Conservation (phyloP, 2,329 filamentous ascomycete genomes). For the Ophiocordyceps robertsii region DNA sequence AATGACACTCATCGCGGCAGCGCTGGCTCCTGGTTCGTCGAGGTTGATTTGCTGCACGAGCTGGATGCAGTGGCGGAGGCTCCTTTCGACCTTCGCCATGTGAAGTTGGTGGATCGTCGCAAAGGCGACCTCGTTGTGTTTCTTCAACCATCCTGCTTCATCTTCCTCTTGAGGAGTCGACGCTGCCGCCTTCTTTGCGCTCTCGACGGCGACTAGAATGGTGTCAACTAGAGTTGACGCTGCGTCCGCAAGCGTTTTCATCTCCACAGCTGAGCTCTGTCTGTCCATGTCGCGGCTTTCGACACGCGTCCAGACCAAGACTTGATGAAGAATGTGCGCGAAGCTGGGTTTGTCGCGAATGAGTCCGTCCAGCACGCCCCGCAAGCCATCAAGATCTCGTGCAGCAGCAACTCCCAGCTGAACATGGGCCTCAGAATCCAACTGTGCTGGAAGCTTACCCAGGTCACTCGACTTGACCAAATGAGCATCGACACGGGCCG, state of each 20-base stretch:
- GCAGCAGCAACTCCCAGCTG: conserved; percentile 21
- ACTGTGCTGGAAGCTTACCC: conserved; percentile 33
- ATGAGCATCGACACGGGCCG: conserved; percentile 30
- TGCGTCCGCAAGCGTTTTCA: conserved; percentile 37
- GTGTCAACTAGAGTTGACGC: conserved; percentile 57
- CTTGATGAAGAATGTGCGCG: conserved; percentile 50
- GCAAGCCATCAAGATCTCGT: conserved; percentile 22
- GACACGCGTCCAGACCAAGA: conserved; percentile 48
- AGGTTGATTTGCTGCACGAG: conserved; percentile 20
- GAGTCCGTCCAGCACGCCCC: conserved; percentile 25
- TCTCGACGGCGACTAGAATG: conserved; percentile 68
- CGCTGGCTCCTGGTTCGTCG: conserved; percentile 10
- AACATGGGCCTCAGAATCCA: conserved; percentile 27
- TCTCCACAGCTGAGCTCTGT: conserved; percentile 5
- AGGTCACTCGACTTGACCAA: conserved; percentile 27
- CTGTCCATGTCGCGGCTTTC: conserved; percentile 8
- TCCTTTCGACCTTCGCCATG: conserved; percentile 36
- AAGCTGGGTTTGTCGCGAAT: conserved; percentile 38
- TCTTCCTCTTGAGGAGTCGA: conserved; percentile 21
- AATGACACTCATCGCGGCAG: conserved; percentile 17
- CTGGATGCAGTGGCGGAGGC: conserved; percentile 23
- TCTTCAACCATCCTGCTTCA: conserved; percentile 21
- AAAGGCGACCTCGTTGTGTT: conserved; percentile 35
- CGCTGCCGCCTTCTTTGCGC: conserved; percentile 43
- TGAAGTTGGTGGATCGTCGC: conserved; percentile 46